phyloP scores from a whole-genome alignment of 2,329 filamentous ascomycete species.

The Paraphaeosphaeria minitans region DNA sequence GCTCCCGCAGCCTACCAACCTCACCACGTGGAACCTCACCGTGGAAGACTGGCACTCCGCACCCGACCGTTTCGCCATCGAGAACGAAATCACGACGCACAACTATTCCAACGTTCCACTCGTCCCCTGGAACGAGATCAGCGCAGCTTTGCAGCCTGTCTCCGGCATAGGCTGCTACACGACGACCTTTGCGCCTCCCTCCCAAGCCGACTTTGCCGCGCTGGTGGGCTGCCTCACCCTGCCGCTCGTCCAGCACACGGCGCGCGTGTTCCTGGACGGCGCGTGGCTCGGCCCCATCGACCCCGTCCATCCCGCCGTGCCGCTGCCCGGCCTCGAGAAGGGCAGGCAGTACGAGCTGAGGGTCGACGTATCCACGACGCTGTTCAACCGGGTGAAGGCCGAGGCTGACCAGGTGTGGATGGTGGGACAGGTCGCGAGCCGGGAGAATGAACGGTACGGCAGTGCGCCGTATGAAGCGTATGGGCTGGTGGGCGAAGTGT shows the following conservation, averaged over 20 bases:
- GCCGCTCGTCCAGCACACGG: conserved; percentile 35
- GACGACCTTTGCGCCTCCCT: conserved; percentile 36
- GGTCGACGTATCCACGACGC: conserved; percentile 38
- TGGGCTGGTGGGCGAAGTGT: conserved; percentile 4
- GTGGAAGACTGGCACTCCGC: conserved; percentile 50
- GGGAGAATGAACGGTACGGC: neutral
- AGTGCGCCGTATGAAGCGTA: conserved; percentile 8
- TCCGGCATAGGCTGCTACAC: conserved; percentile 45
- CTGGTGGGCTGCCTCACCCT: conserved; percentile 34
- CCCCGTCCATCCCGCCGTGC: conserved; percentile 27
- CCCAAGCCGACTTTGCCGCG: neutral
- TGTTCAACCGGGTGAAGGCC: conserved; percentile 36
- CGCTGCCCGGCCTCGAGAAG: conserved; percentile 31
- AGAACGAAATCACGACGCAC: conserved; percentile 33
- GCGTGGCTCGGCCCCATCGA: conserved; percentile 38
- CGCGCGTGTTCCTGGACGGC: conserved; percentile 37
- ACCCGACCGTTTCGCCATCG: conserved; percentile 34
- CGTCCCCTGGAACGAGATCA: conserved; percentile 39
- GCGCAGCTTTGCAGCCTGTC: conserved; percentile 29
- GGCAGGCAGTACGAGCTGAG: conserved; percentile 2
- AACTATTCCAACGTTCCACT: conserved; percentile 29
- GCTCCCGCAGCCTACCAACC: conserved; percentile 22
- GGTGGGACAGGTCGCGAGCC: conserved; percentile 10
- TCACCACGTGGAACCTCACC: conserved; percentile 45
- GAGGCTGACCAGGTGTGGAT: conserved; percentile 17